These are phyloP conservation scores for Thelephora terrestris DNA, from an alignment of 1,284 basidiomycete genomes.

Conservation along the genomic window DNA sequence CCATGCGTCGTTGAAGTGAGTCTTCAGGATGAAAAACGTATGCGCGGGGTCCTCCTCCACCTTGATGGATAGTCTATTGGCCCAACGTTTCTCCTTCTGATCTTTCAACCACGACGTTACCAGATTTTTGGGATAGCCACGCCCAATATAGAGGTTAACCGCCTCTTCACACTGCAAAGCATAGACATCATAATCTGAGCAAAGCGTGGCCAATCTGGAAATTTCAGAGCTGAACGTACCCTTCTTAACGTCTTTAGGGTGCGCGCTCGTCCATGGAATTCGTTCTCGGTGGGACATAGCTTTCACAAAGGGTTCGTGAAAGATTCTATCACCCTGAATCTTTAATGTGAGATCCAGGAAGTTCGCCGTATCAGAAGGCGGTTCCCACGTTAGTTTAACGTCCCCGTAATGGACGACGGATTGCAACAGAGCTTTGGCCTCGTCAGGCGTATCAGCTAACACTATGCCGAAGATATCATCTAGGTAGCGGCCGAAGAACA, in stretches of 20 bases:
- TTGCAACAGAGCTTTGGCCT: conserved; percentile 13
- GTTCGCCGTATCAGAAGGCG: conserved; percentile 9
- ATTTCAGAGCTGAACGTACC: not conserved
- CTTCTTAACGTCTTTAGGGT: conserved; percentile 17
- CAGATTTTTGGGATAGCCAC: no score
- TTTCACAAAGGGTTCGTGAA: conserved; percentile 24
- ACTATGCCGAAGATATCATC: conserved; percentile 26
- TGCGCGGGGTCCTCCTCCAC: no score
- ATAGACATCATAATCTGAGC: no score
- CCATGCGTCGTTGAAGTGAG: no score
- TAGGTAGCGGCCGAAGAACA: conserved; percentile 29
- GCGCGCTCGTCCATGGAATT: conserved; percentile 26
- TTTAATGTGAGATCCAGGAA: conserved; percentile 27
- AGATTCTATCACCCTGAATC: no score
- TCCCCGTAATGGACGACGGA: conserved; percentile 15
- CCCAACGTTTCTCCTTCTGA: no score
- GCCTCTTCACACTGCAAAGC: no score
- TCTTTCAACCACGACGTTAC: no score
- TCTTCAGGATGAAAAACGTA: no score
- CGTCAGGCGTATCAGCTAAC: conserved; percentile 15
- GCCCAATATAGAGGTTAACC: no score
- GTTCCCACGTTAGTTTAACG: conserved; percentile 24
- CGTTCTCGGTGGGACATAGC: conserved; percentile 23
- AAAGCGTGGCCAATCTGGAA: no score
- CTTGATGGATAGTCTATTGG: no score